phyloP scores from a whole-genome alignment of 208 protist genomes.

The Tritrichomonas foetus region DNA sequence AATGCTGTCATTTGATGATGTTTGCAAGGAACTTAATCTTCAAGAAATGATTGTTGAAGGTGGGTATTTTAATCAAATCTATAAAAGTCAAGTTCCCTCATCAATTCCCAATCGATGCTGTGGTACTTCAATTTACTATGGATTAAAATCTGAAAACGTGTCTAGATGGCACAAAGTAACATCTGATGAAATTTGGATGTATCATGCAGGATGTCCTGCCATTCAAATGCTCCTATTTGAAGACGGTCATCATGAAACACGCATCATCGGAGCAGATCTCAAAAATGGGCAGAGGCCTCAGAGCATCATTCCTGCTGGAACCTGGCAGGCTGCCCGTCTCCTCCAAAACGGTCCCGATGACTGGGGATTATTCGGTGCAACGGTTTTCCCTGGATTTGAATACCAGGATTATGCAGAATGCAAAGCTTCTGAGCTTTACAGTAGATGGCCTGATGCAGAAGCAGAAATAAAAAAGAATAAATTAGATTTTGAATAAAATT shows the following conservation, averaged over 20 bases:
- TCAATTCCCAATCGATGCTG: not conserved
- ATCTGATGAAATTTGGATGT: not conserved
- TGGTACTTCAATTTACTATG: slow-evolving; percentile 28
- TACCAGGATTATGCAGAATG: not conserved
- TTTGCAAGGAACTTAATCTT: not conserved
- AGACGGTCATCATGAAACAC: not conserved
- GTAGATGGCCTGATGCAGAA: not conserved
- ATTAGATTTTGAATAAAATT: not conserved
- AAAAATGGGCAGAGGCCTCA: not conserved
- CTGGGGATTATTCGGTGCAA: slow-evolving; percentile 12
- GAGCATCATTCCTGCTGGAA: not conserved
- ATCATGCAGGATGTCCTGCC: not conserved
- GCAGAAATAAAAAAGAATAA: not conserved
- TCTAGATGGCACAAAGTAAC: not conserved
- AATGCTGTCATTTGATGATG: not conserved
- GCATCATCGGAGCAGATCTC: not conserved
- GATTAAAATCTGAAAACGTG: not conserved
- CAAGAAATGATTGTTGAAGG: not conserved
- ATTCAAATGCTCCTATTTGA: not conserved
- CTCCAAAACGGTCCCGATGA: not conserved
- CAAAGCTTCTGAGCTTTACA: not conserved
- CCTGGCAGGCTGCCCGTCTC: not conserved
- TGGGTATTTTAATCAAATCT: not conserved
- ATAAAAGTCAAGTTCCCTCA: not conserved
- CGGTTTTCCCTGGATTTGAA: slow-evolving; percentile 1